These are phyloP conservation scores for Eucalyptus sideroxylon DNA, from an alignment of 345 rosid genomes.

Conservation along the genomic window DNA sequence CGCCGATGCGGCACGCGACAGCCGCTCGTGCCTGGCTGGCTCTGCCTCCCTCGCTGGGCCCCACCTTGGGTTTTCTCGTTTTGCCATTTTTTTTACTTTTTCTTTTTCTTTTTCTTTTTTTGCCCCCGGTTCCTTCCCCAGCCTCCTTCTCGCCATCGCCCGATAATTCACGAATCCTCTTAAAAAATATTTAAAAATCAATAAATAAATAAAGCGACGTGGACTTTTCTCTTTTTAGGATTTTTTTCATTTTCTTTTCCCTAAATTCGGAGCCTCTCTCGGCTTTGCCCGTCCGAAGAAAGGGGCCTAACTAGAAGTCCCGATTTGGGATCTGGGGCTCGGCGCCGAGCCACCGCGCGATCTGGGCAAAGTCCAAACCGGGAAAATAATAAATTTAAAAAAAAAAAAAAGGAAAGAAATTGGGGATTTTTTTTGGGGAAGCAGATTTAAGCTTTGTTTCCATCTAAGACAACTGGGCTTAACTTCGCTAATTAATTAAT, in stretches of 20 bases:
- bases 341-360: background rate
- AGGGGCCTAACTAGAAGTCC: background rate
- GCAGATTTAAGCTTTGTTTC: background rate
- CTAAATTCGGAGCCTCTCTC: background rate
- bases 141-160: background rate
- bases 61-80: background rate
- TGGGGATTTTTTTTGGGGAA: background rate
- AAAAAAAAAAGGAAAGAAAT: background rate
- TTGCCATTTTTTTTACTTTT: background rate
- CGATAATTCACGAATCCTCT: background rate
- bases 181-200: background rate
- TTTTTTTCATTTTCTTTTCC: background rate
- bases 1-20: constrained; percentile 48
- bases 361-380: background rate
- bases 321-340: background rate
- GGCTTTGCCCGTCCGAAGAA: background rate
- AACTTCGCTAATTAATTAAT: background rate
- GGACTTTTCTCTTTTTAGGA: background rate
- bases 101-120: too few species aligned
- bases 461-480: background rate
- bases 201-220: background rate
- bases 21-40: constrained; percentile 12
- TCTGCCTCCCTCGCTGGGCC: background rate
- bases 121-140: too few species aligned
- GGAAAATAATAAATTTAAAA: too few species aligned